A percentile compares a stretch with the other conserved stretches of the same genome.
Conservation (phyloP, 2,329 filamentous ascomycete genomes). For the Lojkania enalia region DNA sequence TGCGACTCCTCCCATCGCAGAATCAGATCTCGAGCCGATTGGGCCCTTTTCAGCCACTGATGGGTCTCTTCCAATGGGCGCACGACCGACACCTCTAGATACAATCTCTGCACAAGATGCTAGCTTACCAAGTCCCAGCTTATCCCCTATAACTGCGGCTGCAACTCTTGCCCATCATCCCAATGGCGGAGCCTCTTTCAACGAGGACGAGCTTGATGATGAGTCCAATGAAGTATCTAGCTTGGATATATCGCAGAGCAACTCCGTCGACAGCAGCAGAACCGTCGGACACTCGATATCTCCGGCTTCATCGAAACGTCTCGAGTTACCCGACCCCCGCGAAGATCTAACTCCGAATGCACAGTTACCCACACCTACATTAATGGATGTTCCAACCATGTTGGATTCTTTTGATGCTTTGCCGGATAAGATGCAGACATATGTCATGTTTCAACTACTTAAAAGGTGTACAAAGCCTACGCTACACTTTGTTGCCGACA, state of each 20-base stretch:
- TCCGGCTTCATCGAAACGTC: constrained; percentile 22
- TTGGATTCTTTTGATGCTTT: constrained; percentile 89
- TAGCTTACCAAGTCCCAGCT: constrained; percentile 88
- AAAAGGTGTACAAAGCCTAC: constrained; percentile 86
- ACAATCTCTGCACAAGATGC: constrained; percentile 80
- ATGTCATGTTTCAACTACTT: constrained; percentile 95
- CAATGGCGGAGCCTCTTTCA: constrained; percentile 30
- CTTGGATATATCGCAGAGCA: constrained; percentile 37
- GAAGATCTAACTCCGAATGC: constrained; percentile 30
- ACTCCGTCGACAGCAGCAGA: constrained; percentile 14
- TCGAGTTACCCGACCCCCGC: constrained; percentile 22
- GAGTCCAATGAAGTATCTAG: constrained; percentile 43
- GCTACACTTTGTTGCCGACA: constrained; percentile 83
- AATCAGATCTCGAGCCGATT: constrained; percentile 68
- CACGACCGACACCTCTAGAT: constrained; percentile 60
- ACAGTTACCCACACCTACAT: constrained; percentile 42
- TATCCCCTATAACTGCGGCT: constrained; percentile 86
- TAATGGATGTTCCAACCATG: constrained; percentile 83
- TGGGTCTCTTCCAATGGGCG: constrained; percentile 14
- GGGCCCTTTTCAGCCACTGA: constrained; percentile 46
- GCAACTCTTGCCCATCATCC: constrained; percentile 57
- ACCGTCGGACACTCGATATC: constrained; percentile 21
- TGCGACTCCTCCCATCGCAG: constrained; percentile 75
- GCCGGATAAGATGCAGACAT: constrained; percentile 88
- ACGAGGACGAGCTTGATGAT: constrained; percentile 32